A percentile compares a stretch with the other conserved stretches of the same genome.
Conservation (phyloP, 768 basidiomycete genomes). For the Phlegmacium glaucopus region DNA sequence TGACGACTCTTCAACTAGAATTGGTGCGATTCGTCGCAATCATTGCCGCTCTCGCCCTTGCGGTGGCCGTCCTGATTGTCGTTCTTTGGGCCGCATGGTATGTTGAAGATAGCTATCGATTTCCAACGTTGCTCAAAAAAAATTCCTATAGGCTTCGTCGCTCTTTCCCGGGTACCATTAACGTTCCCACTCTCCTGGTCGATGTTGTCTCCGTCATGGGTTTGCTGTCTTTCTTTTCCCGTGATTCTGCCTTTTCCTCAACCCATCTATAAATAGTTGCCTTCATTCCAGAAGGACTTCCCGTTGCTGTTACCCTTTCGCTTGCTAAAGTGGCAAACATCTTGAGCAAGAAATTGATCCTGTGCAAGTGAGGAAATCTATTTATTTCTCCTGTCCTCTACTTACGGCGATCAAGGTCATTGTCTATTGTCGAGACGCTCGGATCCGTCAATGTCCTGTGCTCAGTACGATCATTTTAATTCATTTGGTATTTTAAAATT, state of each 20-base stretch:
- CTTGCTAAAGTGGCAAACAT: slow-evolving; percentile 34
- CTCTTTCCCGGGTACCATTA: slow-evolving; percentile 42
- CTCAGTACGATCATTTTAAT: slow-evolving; percentile 19
- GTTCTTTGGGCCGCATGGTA: slow-evolving; percentile 41
- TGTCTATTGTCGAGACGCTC: slow-evolving; percentile 65
- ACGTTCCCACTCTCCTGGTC: slow-evolving; percentile 46
- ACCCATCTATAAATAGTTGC: slow-evolving; percentile 28
- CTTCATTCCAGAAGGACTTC: slow-evolving; percentile 47
- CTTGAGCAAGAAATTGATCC: slow-evolving; percentile 48
- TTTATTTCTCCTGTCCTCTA: not conserved
- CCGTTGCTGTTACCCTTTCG: slow-evolving; percentile 53
- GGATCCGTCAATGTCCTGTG: slow-evolving; percentile 55
- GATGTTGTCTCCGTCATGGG: slow-evolving; percentile 55
- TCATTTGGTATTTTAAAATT: not conserved
- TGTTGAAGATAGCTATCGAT: slow-evolving; percentile 2
- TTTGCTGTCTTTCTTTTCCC: slow-evolving; percentile 18
- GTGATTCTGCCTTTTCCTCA: not conserved
- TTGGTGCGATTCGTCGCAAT: slow-evolving; percentile 52
- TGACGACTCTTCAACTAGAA: slow-evolving; percentile 52
- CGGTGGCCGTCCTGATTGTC: slow-evolving; percentile 44
- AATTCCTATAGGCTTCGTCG: slow-evolving; percentile 38
- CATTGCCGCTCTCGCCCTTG: slow-evolving; percentile 42
- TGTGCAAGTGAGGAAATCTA: slow-evolving; percentile 30
- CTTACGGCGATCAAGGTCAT: slow-evolving; percentile 31
- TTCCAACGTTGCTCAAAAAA: not conserved